Evolutionary conservation across 2,329 filamentous ascomycete species (phyloP), one percentile per base, ranked within the genome.

Genomic region (Cercospora janseana): DNA sequence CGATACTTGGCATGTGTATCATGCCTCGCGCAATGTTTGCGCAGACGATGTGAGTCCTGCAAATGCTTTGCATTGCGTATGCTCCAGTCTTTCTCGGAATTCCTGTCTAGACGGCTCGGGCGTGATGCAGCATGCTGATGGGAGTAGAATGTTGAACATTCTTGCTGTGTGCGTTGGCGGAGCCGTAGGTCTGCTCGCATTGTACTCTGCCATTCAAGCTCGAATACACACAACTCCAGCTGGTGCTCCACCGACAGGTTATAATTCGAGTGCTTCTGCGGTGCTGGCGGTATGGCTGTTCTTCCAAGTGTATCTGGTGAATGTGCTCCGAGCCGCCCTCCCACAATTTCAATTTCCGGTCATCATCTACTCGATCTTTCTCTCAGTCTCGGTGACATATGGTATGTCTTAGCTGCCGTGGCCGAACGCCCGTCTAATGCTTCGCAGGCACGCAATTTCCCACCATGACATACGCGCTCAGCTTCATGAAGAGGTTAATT

Each of bases 281-380:
- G 85, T 90, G 0, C 80, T 80, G 52, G 86, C 71, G 0, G 72
- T 88, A 3, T 90, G 83, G 83, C 74, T 90, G 3, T 85, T 88
- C 66, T 78, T 81, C 53, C 80, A 83, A 61, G 85, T 87, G 31
- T 90, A 82, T 71, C 60, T 85, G 12, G 75, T 80, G 51, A 88
- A 88, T 63, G 70, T 78, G 1, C 58, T 87, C 35, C 78, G 85
- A 42, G 83, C 84, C 4, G 83, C 82, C 57, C 76, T 79, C 31
- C 84, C 85, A 2, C 80, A 85, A 56, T 75, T 88, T 41, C 80
- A 82, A 41, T 77, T 88, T 42, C 83, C 86, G 0, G 75, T 80
- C 9, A 86, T 90, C 46, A 74, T 87, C 46, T 88, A 83, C 63
- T 78, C 77, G 13, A 88, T 90, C 52, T 78, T 88, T 37, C 76